phyloP scores from a whole-genome alignment of 2,329 filamentous ascomycete genomes.

The Calonectria leucothoes region DNA sequence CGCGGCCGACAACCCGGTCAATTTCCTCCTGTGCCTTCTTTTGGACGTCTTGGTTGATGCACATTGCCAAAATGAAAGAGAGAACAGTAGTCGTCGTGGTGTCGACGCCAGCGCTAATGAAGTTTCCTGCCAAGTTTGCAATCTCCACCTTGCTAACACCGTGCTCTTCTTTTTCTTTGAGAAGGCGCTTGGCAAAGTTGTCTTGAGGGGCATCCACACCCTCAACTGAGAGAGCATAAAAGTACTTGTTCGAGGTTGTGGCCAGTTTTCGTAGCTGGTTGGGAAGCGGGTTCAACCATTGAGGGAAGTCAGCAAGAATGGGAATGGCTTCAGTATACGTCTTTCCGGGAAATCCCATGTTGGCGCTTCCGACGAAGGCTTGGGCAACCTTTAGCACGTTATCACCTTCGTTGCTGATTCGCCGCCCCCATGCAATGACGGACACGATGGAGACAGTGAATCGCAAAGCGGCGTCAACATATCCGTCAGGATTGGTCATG shows the following conservation, averaged over 20 bases:
- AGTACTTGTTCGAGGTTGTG: constrained; percentile 18
- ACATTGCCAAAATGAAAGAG: constrained; percentile 20
- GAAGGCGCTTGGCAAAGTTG: constrained; percentile 15
- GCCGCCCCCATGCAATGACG: constrained; percentile 18
- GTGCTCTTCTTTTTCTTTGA: constrained; percentile 17
- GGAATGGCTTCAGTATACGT: constrained; percentile 22
- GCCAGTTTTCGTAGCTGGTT: constrained; percentile 12
- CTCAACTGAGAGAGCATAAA: constrained; percentile 15
- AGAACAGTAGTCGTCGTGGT: constrained; percentile 17
- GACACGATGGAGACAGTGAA: constrained; percentile 24
- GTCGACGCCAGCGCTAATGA: constrained; percentile 21
- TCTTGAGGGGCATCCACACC: constrained; percentile 1
- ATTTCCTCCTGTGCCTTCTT: constrained; percentile 15
- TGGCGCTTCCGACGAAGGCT: constrained; percentile 24
- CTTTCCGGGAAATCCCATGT: constrained; percentile 20
- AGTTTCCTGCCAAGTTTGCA: constrained; percentile 19
- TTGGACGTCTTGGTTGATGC: constrained; percentile 11
- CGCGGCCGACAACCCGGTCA: constrained; percentile 5
- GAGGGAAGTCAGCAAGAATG: constrained; percentile 1
- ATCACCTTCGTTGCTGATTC: not conserved
- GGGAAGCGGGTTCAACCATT: constrained; percentile 14
- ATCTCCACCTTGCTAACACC: constrained; percentile 19
- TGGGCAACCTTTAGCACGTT: constrained; percentile 21
- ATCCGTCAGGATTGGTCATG: constrained; percentile 1
- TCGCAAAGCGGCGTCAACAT: constrained; percentile 7